phyloP scores from a whole-genome alignment of 805 yeast species.

The Yamadazyma kitorensis region DNA sequence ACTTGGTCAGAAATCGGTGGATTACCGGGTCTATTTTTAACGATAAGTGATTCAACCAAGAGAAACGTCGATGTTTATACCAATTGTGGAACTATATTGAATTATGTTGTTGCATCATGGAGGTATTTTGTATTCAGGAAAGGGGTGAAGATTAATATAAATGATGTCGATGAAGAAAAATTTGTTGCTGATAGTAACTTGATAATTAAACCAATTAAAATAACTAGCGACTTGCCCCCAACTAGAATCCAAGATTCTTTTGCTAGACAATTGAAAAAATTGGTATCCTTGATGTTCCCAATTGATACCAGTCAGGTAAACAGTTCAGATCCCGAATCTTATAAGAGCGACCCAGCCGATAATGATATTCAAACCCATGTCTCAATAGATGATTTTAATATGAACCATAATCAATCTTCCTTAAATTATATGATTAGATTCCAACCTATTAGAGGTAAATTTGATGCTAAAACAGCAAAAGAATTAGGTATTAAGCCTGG shows the following conservation, averaged over 20 bases:
- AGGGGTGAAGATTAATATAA: slow-evolving; percentile 52
- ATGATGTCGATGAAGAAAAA: slow-evolving; percentile 24
- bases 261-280: slow-evolving; percentile 25
- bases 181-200: slow-evolving; percentile 36
- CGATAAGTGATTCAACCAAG: slow-evolving; percentile 76
- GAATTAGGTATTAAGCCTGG: slow-evolving; percentile 71
- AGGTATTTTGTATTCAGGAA: slow-evolving; percentile 80
- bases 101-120: slow-evolving; percentile 74
- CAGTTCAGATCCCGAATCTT: slow-evolving; percentile 33
- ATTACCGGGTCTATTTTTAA: slow-evolving; percentile 81
- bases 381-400: slow-evolving; percentile 9
- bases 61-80: slow-evolving; percentile 53
- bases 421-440: slow-evolving; percentile 69
- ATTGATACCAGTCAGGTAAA: slow-evolving; percentile 41
- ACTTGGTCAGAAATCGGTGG: slow-evolving; percentile 87
- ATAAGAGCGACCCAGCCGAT: slow-evolving; percentile 35
- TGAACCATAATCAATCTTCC: slow-evolving; percentile 34
- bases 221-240: too few relatives aligned
- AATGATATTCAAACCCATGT: slow-evolving; percentile 39
- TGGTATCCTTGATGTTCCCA: slow-evolving; percentile 59
- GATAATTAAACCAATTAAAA: slow-evolving; percentile 36
- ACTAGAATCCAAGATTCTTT: background rate
- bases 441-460: slow-evolving; percentile 72
- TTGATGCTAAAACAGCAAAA: slow-evolving; percentile 61
- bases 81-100: slow-evolving; percentile 28